Conservation (phyloP, 192 early-diverging fungal genomes). For the Linnemannia exigua region DNA sequence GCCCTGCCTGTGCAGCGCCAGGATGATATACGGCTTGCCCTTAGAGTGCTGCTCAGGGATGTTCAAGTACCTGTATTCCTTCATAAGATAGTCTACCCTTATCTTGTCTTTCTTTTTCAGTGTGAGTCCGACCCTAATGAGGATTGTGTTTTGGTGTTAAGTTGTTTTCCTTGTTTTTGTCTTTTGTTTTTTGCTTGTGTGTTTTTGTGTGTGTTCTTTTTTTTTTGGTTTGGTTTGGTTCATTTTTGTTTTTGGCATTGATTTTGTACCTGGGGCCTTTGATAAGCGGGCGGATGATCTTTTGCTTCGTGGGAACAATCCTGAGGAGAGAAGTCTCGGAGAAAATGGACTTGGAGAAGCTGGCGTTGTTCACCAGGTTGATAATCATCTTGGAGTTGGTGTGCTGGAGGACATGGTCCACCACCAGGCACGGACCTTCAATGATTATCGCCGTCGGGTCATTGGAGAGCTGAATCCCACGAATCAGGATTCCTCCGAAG, state of each 20-base stretch:
- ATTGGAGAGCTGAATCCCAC: slow-evolving; percentile 42
- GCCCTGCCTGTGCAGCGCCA: slow-evolving; percentile 30
- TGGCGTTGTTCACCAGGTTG: slow-evolving; percentile 25
- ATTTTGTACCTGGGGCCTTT: slow-evolving; percentile 25
- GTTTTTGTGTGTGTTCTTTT: not conserved
- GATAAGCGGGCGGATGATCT: slow-evolving; percentile 23
- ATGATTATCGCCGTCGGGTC: slow-evolving; percentile 32
- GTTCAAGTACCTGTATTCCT: slow-evolving; percentile 33
- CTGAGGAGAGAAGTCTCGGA: slow-evolving; percentile 29
- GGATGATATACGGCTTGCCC: slow-evolving; percentile 29
- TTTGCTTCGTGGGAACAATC: slow-evolving; percentile 33
- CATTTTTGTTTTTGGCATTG: slow-evolving; percentile 19
- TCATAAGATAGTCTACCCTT: slow-evolving; percentile 28
- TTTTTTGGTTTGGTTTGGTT: slow-evolving; percentile 8
- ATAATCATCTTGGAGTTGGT: slow-evolving; percentile 26
- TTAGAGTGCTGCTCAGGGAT: slow-evolving; percentile 33
- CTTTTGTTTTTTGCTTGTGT: not conserved
- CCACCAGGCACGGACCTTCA: slow-evolving; percentile 53
- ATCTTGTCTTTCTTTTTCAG: slow-evolving; percentile 22
- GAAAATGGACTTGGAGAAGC: slow-evolving; percentile 29
- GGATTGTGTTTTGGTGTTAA: slow-evolving; percentile 26
- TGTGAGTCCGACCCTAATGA: slow-evolving; percentile 33
- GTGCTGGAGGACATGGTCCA: slow-evolving; percentile 44
- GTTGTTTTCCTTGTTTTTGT: slow-evolving; percentile 2
- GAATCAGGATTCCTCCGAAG: slow-evolving; percentile 52